Percentiles rank a stretch among this genome's conserved stretches.
phyloP scores from a whole-genome alignment of 2,329 filamentous ascomycete genomes.

The Arthroderma sp. region DNA sequence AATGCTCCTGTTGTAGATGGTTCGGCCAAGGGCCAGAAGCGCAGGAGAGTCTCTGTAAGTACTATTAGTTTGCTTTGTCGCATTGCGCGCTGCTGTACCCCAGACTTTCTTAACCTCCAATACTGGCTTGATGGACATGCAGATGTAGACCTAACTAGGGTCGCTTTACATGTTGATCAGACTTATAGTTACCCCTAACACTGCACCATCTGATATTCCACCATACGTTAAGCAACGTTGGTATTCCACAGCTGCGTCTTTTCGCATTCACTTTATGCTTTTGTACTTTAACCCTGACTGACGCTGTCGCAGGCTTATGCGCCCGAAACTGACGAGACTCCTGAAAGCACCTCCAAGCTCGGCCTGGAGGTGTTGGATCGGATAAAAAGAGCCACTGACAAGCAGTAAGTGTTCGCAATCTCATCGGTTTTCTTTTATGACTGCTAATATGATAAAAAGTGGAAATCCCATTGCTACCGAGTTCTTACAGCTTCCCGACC shows the following conservation, averaged over 20 bases:
- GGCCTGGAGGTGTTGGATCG: conserved; percentile 9
- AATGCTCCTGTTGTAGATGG: conserved; percentile 7
- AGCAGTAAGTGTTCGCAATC: conserved; percentile 7
- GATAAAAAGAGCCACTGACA: conserved; percentile 12
- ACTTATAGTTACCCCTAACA: too few species aligned
- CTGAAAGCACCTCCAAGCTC: conserved; percentile 9
- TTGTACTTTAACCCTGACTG: too few species aligned
- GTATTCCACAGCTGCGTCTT: too few species aligned
- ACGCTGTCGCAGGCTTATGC: conserved; percentile 13
- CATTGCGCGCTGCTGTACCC: too few species aligned
- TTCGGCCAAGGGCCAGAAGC: conserved; percentile 9
- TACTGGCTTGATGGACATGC: too few species aligned
- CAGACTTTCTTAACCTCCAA: too few species aligned
- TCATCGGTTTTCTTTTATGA: background rate
- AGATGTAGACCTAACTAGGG: too few species aligned
- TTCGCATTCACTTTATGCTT: too few species aligned
- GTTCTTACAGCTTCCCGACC: conserved; percentile 59
- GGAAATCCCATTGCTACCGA: conserved; percentile 61
- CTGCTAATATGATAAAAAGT: conserved; percentile 26
- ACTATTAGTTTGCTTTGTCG: background rate
- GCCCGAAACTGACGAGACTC: conserved; percentile 12
- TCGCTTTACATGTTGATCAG: too few species aligned
- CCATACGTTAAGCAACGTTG: too few species aligned
- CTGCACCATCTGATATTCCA: too few species aligned
- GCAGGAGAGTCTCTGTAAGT: conserved; percentile 12